Conservation (phyloP, 116 monocot species). For the Iris pallida region DNA sequence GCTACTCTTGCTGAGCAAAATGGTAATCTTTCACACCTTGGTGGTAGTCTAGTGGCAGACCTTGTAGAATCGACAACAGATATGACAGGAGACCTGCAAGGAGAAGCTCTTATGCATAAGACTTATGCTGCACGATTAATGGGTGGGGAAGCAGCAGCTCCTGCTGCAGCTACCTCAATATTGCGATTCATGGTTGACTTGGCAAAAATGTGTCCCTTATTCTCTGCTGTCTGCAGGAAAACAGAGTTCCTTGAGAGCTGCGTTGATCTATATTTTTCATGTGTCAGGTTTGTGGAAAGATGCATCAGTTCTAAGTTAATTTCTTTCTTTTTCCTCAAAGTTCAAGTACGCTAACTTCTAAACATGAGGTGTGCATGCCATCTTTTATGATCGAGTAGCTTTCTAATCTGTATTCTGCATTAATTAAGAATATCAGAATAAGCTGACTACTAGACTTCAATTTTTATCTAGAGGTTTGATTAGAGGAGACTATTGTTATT, state of each 20-base stretch:
- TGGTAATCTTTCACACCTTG: constrained; percentile 59
- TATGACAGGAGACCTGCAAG: constrained; percentile 70
- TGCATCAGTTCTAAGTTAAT: too few species aligned
- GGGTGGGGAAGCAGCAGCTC: constrained; percentile 91
- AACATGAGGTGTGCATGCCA: too few species aligned
- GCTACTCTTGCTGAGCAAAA: constrained; percentile 63
- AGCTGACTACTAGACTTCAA: too few species aligned
- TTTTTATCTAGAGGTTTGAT: too few species aligned
- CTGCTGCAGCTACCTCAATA: constrained; percentile 70
- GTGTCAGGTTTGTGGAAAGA: constrained; percentile 58
- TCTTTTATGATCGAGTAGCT: too few species aligned
- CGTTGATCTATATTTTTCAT: constrained; percentile 93
- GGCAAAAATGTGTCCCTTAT: constrained; percentile 83
- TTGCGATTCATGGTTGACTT: constrained; percentile 92
- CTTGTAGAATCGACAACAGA: constrained; percentile 64
- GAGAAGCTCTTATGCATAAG: constrained; percentile 92
- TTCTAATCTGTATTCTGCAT: too few species aligned
- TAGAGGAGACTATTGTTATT: too few species aligned
- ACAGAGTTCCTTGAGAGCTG: constrained; percentile 85
- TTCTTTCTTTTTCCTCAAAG: too few species aligned
- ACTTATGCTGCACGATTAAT: constrained; percentile 89
- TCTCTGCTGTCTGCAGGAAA: constrained; percentile 77
- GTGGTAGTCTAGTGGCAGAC: constrained; percentile 60
- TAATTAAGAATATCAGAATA: too few species aligned
- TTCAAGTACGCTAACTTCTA: too few species aligned